A percentile compares a stretch with the other conserved stretches of the same genome.
These are phyloP conservation scores for Yarrowia porcina DNA, from an alignment of 805 yeast species.

Conservation along the genomic window DNA sequence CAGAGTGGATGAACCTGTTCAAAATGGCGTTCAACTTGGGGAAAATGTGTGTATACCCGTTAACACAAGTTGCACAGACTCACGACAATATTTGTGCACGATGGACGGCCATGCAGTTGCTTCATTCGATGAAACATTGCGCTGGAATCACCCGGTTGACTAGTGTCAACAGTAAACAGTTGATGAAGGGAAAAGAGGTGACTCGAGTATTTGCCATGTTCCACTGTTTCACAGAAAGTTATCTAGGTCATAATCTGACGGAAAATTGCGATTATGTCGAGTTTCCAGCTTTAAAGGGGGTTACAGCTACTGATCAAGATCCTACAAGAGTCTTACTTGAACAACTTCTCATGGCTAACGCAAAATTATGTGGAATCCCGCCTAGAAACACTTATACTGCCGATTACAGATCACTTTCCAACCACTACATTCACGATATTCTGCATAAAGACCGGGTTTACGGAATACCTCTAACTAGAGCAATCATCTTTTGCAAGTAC, in stretches of 20 bases:
- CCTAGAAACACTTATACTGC: background rate
- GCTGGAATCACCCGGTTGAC: constrained; percentile 16
- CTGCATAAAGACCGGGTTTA: background rate
- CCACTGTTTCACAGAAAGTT: constrained; percentile 1
- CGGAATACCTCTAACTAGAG: constrained; percentile 2
- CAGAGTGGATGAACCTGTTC: constrained; percentile 8
- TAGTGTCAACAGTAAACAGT: background rate
- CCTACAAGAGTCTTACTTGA: background rate
- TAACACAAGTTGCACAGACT: background rate
- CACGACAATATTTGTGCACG: background rate
- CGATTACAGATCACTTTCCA: background rate
- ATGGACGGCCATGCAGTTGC: constrained; percentile 9
- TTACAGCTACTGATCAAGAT: background rate
- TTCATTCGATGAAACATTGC: constrained; percentile 16
- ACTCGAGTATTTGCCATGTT: constrained; percentile 10
- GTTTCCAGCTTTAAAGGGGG: background rate
- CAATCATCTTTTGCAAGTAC: constrained; percentile 3
- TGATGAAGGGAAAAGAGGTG: background rate
- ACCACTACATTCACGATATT: constrained; percentile 6
- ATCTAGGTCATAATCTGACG: background rate
- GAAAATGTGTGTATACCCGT: constrained; percentile 6
- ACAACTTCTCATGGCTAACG: background rate
- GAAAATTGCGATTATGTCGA: constrained; percentile 4
- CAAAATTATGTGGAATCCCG: background rate
- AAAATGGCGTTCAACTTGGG: constrained; percentile 15